phyloP scores from a whole-genome alignment of 2,329 filamentous ascomycete species.

The Lizonia empirigonia region DNA sequence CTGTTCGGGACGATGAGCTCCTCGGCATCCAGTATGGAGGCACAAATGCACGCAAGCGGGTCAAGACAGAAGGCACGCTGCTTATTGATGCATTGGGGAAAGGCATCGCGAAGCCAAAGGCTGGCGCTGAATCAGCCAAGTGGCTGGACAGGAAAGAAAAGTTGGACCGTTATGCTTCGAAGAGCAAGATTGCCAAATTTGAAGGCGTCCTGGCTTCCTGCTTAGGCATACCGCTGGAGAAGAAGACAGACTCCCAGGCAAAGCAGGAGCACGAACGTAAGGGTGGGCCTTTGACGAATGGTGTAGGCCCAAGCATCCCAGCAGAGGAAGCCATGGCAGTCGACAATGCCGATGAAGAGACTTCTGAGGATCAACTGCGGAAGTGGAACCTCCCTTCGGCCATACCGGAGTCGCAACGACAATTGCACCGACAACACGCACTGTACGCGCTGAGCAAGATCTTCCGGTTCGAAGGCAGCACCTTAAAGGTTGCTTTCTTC shows the following conservation, averaged over 20 bases:
- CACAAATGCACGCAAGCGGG: constrained; percentile 42
- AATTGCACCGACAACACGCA: constrained; percentile 69
- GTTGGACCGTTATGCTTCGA: constrained; percentile 46
- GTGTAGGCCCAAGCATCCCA: constrained; percentile 25
- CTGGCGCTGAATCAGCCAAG: constrained; percentile 23
- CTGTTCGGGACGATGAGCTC: constrained; percentile 66
- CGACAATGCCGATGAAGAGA: constrained; percentile 25
- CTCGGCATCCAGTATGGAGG: constrained; percentile 65
- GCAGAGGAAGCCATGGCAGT: constrained; percentile 24
- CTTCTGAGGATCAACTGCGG: constrained; percentile 36
- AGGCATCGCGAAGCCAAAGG: constrained; percentile 51
- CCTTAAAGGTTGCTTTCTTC: constrained; percentile 52
- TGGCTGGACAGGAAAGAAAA: constrained; percentile 40
- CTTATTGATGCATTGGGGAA: constrained; percentile 77
- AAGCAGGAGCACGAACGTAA: constrained; percentile 29
- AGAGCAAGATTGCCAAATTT: constrained; percentile 49
- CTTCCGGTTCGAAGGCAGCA: constrained; percentile 45
- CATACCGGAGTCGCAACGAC: constrained; percentile 53
- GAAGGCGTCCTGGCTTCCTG: constrained; percentile 49
- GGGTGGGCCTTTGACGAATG: constrained; percentile 30
- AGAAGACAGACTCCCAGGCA: constrained; percentile 19
- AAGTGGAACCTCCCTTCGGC: constrained; percentile 55
- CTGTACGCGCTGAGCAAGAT: constrained; percentile 59
- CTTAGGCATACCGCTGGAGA: constrained; percentile 44
- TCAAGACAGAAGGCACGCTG: constrained; percentile 57